A percentile compares a stretch with the other conserved stretches of the same genome.
Conservation (phyloP, 805 yeast species). For the Citeromyces matritensis region DNA sequence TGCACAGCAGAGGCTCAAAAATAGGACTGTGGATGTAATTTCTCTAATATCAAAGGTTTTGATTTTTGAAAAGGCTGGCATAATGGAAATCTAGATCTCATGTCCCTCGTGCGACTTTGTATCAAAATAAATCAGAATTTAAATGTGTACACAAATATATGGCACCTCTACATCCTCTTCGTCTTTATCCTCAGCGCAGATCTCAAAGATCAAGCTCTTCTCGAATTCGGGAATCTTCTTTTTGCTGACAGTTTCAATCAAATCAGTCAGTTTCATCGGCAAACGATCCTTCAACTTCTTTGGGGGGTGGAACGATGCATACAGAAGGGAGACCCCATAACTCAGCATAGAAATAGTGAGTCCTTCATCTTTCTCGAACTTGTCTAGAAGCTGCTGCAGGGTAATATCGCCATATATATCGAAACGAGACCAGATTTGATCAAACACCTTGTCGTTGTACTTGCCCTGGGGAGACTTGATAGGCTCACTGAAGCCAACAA, state of each 20-base stretch:
- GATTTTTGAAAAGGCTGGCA: too few relatives aligned
- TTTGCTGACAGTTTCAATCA: slow-evolving; percentile 77
- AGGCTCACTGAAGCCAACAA: slow-evolving; percentile 95
- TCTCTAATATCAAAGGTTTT: too few relatives aligned
- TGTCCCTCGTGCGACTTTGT: too few relatives aligned
- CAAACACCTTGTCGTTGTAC: slow-evolving; percentile 68
- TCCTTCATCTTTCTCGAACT: slow-evolving; percentile 73
- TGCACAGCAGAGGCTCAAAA: too few relatives aligned
- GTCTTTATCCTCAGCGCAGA: slow-evolving; percentile 80
- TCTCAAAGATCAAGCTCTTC: slow-evolving; percentile 70
- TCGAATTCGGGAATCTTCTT: slow-evolving; percentile 64
- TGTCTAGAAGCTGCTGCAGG: slow-evolving; percentile 53
- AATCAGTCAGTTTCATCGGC: slow-evolving; percentile 48
- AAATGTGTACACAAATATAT: slow-evolving; percentile 50
- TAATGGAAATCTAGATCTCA: too few relatives aligned
- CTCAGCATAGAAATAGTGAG: slow-evolving; percentile 85
- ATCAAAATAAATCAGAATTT: too few relatives aligned
- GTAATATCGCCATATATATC: slow-evolving; percentile 68
- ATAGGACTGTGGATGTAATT: too few relatives aligned
- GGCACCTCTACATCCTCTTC: slow-evolving; percentile 98
- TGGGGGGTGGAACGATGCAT: slow-evolving; percentile 89
- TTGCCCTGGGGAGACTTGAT: slow-evolving; percentile 71
- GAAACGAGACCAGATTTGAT: slow-evolving; percentile 92
- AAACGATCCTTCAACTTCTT: slow-evolving; percentile 75
- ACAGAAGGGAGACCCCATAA: slow-evolving; percentile 75